Evolutionary conservation across 768 basidiomycete genomes (phyloP), one percentile per base, ranked within the genome.

Genomic region (Coprinellus micaceus): DNA sequence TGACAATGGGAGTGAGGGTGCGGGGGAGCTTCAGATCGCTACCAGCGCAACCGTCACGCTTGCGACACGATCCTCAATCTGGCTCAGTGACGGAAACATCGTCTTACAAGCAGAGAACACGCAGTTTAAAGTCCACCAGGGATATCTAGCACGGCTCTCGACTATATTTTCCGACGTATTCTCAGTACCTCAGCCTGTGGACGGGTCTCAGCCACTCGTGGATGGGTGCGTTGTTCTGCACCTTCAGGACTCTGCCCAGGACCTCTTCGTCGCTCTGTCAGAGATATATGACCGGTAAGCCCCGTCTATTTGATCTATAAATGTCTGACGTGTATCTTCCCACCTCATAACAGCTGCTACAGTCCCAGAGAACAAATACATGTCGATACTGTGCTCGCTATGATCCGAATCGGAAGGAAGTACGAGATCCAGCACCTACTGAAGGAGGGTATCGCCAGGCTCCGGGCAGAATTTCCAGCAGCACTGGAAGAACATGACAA

Each of bases 81-180:
- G 64, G 64, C 60, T 63, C 50, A 45, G 62, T 3, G 65, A 66
- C 51, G 65, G 65, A 13, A 65, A 52, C 40, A 33, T 67, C 41
- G 49, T 67, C 13, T 24, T 66, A 5, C 62, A 62, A 51, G 58
- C 65, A 9, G 58, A 59, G 22, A 15, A 15, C 17, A 64, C 52
- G 15, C 60, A 66, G 25, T 69, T 67, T 45, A 58, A 54, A 13
- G 60, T 67, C 9, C 62, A 65, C 43, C 51, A 60, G 9, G 11
- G 39, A 6, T 22, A 66, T 3, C 48, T 68, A 0, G 56, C 64
- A 3, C 41, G 53, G 3, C 55, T 63, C n/a, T 69, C 64, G 9
- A 44, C 50, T 0, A 21, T 67, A 17, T 67, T 67, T 52, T 24
- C 47, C 15, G 62, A 64, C 33, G 64, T 67, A 62, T 66, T 69